phyloP scores from a whole-genome alignment of 495 filamentous ascomycete genomes.

The Lasiosphaeria hispida region DNA sequence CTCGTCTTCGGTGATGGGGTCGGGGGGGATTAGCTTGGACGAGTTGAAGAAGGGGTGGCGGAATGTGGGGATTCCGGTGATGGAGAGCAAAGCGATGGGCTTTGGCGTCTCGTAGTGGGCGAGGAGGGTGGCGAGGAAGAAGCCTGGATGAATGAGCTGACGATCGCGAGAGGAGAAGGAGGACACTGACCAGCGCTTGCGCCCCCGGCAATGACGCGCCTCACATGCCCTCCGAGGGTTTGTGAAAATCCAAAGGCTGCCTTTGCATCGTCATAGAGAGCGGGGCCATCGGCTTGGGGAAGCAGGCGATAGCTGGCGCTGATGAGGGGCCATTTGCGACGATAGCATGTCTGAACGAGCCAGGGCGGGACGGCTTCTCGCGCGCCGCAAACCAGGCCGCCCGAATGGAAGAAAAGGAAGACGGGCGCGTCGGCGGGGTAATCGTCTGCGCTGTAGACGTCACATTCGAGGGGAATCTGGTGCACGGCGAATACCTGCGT shows the following conservation, averaged over 20 bases:
- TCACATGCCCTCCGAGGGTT: not conserved
- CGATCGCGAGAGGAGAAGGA: not conserved
- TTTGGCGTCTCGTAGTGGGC: slow-evolving; percentile 19
- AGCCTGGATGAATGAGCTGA: slow-evolving; percentile 6
- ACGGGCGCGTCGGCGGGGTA: slow-evolving; percentile 14
- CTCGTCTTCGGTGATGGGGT: slow-evolving; percentile 18
- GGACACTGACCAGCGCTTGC: slow-evolving; percentile 18
- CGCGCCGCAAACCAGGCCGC: slow-evolving; percentile 20
- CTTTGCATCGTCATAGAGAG: slow-evolving; percentile 19
- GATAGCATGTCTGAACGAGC: slow-evolving; percentile 25
- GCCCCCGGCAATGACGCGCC: slow-evolving; percentile 20
- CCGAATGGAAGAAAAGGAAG: slow-evolving; percentile 28
- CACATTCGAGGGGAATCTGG: slow-evolving; percentile 22
- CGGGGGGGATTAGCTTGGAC: slow-evolving; percentile 12
- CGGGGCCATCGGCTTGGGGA: slow-evolving; percentile 15
- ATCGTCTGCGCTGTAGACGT: slow-evolving; percentile 18
- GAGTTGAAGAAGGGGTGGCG: slow-evolving; percentile 26
- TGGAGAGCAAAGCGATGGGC: slow-evolving; percentile 24
- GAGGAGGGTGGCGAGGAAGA: slow-evolving; percentile 24
- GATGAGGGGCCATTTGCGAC: slow-evolving; percentile 24
- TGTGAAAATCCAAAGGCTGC: slow-evolving; percentile 24
- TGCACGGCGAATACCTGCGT: slow-evolving; percentile 16
- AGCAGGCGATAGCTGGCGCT: slow-evolving; percentile 26
- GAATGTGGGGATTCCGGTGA: slow-evolving; percentile 27
- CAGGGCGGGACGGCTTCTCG: slow-evolving; percentile 22